Evolutionary conservation across 129 eudicot genomes (phyloP), one percentile per base, ranked within the genome.

Genomic region (Calendula officinalis): DNA sequence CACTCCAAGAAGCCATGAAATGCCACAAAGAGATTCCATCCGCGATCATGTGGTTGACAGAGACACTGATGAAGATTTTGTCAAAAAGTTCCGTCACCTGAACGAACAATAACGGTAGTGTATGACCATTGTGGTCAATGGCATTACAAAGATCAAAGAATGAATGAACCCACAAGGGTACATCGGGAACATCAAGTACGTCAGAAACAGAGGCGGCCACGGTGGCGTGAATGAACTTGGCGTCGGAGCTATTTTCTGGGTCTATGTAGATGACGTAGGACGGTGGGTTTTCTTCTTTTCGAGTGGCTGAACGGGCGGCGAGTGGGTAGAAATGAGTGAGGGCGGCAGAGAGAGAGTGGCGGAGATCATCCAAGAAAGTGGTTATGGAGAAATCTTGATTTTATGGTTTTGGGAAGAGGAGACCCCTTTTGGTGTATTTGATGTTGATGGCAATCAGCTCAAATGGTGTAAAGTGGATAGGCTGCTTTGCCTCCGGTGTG

Each of bases 351-450:
- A 86, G 86, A 5, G 89, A 63, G 7, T 57, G 52, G 4, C 61
- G 74, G 50, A 86, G 94, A 37, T 70, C 61, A 1, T 70, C 57
- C 37, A 82, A 11, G 71, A 70, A 75, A 47, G 27, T 7, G 6
- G 68, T 6, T 5, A 70, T 42, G 34, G 79, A 62, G 49, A 74
- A 52, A 44, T 70, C 37, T 65, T 71, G 76, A 64, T 69, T n/a
- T 67, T 30, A 3, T 42, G 75, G 82, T 59, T 76, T 76, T 6
- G 67, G 9, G 15, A 71, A 77, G 1, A 85, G 66, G 50, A 85
- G 83, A 15, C 92, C 92, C 17, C 73, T 69, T 62, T 85, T 87
- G 59, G 74, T 79, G 73, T 81, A 78, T 12, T 73, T 49, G 5
- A 52, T 0, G 7, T 75, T 75, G 13, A 79, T 77, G 61, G 33